Evolutionary conservation across 345 rosid species (phyloP), one percentile per base, ranked within the genome.

Genomic region (Microcos paniculata): DNA sequence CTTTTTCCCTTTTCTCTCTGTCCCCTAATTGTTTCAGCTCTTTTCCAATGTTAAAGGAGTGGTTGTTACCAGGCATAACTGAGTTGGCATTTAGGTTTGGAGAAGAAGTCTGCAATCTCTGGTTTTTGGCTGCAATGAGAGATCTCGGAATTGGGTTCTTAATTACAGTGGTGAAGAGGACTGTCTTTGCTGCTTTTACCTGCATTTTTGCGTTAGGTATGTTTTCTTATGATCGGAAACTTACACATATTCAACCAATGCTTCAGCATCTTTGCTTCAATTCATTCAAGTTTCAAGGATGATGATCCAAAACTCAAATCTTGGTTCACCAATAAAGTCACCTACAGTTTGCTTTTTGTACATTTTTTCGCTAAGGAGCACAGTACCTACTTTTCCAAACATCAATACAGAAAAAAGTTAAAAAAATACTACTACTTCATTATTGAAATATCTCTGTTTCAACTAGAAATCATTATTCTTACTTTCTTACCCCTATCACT

Each of bases 181-280:
- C 70, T 64, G 31, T 86, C 31, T 76, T 77, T 79, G 90, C 87
- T 63, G 82, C 83, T 14, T 68, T 84, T 82, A 81, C 90, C 76
- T 86, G 89, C 84, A 73, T 76, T 77, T 62, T 92, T 79, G 91
- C 93, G 33, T 65, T 86, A 21, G 94, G 98, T 91, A 76, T 46
- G 23, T 53, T 12, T 52, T 62, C 45, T 42, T 35, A 4, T 16
- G 43, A 15, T 24, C 16, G 15, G 16, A 65, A n/a, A n/a, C 0
- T 24, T 11, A 38, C 21, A n/a, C 19, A 31, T 16, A 33, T 19
- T 63, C 46, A 63, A 18, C 8, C 8, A 57, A 23, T 6, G 23
- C 40, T n/a, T 2, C 11, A 1, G 30, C 3, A 58, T 58, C 26
- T 58, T 21, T 15, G 43, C 23, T 62, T n/a, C 53, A 35, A 35